Base-by-base conservation (phyloP, 768 basidiomycete species). In the Imleria badia region DNA sequence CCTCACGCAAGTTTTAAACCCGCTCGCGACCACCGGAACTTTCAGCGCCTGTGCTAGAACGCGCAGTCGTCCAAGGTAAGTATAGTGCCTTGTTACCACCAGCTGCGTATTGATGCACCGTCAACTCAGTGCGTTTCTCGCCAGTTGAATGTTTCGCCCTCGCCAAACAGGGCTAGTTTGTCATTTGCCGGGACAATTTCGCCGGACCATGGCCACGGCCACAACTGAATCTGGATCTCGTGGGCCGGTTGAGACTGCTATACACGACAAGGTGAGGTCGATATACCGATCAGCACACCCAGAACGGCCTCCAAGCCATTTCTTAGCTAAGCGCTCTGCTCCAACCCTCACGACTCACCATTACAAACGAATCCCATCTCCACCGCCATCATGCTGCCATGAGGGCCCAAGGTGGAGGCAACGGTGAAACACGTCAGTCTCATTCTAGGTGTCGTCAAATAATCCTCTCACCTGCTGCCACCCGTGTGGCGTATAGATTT, bases 361-460 rank as follows among this genome's bases (percentile, higher is more conserved):
- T 94, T 66, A 78, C 78, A 34, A 94, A 94, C 72, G 87, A 94
- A 64, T 93, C 91, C 48, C 85, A 83, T 81, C 79, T 89, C 73
- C 91, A 94, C 72, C 81, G 87, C 65, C 87, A 93, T 75, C 91
- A 94, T 73, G 79, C 80, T 52, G 78, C 91, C 44, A 94, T 94
- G 91, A 80, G 81, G 67, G 84, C 78, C 41, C 77, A 82, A 69
- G 81, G 78, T 51, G 84, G 81, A 59, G 82, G 80, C 41, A 84
- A 77, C 65, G 85, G 84, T 54, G 91, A 93, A 78, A 89, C 92
- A 45, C 91, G 91, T 94, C 78, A 63, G 87, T 81, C 53, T 60
- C 58, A 45, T 55, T 62, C 60, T 43, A 40, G 51, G 36, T 39
- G 42, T 54, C 45, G 26, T 46, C 51, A 51, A 55, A 52, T 53